These are phyloP conservation scores for Peribolospora kevripleyi DNA, from an alignment of 768 basidiomycete genomes.

Conservation along the genomic window DNA sequence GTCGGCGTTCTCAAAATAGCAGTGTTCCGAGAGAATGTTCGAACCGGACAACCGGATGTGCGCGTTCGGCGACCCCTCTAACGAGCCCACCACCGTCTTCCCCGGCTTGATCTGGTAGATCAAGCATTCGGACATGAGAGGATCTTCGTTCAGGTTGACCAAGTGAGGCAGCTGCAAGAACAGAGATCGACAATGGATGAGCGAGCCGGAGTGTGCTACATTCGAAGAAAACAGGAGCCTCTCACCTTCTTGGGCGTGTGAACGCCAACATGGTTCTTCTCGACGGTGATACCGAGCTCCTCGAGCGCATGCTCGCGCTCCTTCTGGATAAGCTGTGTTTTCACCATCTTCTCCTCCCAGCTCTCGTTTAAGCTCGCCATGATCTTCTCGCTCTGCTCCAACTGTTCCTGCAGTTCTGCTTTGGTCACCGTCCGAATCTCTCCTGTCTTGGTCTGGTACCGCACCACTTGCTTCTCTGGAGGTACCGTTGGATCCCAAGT, in stretches of 20 bases:
- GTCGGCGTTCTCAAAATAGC: conserved; percentile 63
- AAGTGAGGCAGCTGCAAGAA: conserved; percentile 49
- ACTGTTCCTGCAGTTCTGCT: conserved; percentile 88
- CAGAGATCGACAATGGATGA: neutral
- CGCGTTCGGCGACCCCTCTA: neutral
- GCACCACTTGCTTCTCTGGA: conserved; percentile 82
- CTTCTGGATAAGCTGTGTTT: conserved; percentile 83
- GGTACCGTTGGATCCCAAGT: conserved; percentile 70
- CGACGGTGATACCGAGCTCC: conserved; percentile 89
- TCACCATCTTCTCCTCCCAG: conserved; percentile 79
- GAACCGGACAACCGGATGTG: conserved; percentile 69
- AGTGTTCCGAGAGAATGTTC: conserved; percentile 79
- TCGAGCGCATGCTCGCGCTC: conserved; percentile 94
- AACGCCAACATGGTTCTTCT: conserved; percentile 87
- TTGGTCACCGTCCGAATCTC: conserved; percentile 87
- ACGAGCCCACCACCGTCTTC: conserved; percentile 37
- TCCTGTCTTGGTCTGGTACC: conserved; percentile 77
- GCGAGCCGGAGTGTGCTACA: neutral
- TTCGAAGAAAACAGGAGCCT: neutral
- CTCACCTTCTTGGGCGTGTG: conserved; percentile 83
- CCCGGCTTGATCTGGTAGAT: conserved; percentile 80
- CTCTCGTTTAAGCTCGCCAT: conserved; percentile 85
- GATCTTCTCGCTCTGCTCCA: conserved; percentile 80
- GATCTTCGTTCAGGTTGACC: conserved; percentile 37
- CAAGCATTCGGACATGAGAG: conserved; percentile 85